These are phyloP conservation scores for Eutrema salsugineum DNA, from an alignment of 441 rosid species.

Conservation along the genomic window DNA sequence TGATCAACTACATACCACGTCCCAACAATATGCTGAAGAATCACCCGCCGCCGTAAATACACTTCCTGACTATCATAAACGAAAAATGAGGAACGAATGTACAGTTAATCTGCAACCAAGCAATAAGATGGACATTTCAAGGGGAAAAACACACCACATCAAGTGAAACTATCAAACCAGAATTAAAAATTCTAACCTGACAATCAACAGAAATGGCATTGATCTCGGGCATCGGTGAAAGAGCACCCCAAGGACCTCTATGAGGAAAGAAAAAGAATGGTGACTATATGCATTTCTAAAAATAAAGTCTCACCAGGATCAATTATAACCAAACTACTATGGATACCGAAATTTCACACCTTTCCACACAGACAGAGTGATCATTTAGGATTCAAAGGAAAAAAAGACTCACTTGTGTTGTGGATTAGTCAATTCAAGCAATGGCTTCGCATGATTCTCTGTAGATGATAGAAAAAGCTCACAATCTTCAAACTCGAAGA, in stretches of 20 bases:
- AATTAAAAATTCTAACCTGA: slow-evolving; percentile 44
- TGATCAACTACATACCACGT: slow-evolving; percentile 66
- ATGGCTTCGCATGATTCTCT: slow-evolving; percentile 63
- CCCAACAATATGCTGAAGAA: slow-evolving; percentile 96
- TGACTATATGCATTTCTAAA: background rate
- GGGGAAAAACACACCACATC: background rate
- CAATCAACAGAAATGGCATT: slow-evolving; percentile 84
- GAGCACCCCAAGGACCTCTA: slow-evolving; percentile 99
- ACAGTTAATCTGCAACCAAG: background rate
- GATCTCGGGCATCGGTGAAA: slow-evolving; percentile 91
- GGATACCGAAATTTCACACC: background rate
- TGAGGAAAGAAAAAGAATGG: slow-evolving; percentile 2
- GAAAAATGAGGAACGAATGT: background rate
- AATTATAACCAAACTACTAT: background rate
- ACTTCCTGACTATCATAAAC: slow-evolving; percentile 56
- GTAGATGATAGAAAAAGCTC: slow-evolving; percentile 16
- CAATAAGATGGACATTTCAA: background rate
- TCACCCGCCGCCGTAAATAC: slow-evolving; percentile 88
- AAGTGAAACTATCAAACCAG: background rate
- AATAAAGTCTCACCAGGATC: background rate
- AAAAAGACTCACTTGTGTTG: slow-evolving; percentile 73
- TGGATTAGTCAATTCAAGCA: slow-evolving; percentile 71
- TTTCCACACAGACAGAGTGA: background rate
- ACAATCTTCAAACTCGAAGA: background rate
- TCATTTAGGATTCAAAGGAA: background rate